These are phyloP conservation scores for Arthrobotrys megalospora DNA, from an alignment of 2,329 filamentous ascomycete species.

Conservation along the genomic window DNA sequence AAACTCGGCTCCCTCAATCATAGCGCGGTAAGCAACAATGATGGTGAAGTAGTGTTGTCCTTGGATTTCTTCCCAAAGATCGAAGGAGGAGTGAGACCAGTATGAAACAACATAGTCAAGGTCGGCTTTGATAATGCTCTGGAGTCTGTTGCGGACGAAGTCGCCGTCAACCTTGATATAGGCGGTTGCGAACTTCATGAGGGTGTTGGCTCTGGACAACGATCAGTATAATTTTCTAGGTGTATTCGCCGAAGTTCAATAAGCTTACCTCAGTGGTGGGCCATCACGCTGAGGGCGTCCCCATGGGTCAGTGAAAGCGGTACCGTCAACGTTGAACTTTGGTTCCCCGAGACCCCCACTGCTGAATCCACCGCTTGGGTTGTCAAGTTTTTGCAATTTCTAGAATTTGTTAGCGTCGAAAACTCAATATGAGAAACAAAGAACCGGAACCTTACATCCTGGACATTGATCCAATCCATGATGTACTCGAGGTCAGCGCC, in stretches of 20 bases:
- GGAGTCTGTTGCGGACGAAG: conserved; percentile 65
- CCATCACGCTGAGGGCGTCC: conserved; percentile 69
- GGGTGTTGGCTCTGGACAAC: conserved; percentile 65
- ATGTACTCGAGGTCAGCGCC: conserved; percentile 51
- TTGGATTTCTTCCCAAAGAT: conserved; percentile 70
- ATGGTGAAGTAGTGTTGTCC: conserved; percentile 82
- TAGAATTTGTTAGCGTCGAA: conserved; percentile 60
- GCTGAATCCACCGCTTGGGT: conserved; percentile 65
- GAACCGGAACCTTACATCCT: conserved; percentile 12
- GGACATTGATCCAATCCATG: conserved; percentile 51
- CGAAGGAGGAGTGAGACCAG: conserved; percentile 68
- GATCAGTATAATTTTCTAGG: not conserved
- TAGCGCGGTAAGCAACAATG: conserved; percentile 77
- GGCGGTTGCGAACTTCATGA: conserved; percentile 68
- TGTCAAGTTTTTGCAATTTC: conserved; percentile 67
- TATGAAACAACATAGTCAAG: conserved; percentile 68
- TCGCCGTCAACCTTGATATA: conserved; percentile 66
- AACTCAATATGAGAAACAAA: conserved; percentile 54
- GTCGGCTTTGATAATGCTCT: conserved; percentile 68
- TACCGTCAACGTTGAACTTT: conserved; percentile 67
- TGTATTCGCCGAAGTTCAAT: not conserved
- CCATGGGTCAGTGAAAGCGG: conserved; percentile 66
- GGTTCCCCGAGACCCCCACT: conserved; percentile 68
- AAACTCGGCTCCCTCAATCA: conserved; percentile 75
- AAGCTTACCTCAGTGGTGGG: conserved; percentile 66